Evolutionary conservation across 495 filamentous ascomycete genomes (phyloP).

Genomic region (Polyplosphaeria fusca): DNA sequence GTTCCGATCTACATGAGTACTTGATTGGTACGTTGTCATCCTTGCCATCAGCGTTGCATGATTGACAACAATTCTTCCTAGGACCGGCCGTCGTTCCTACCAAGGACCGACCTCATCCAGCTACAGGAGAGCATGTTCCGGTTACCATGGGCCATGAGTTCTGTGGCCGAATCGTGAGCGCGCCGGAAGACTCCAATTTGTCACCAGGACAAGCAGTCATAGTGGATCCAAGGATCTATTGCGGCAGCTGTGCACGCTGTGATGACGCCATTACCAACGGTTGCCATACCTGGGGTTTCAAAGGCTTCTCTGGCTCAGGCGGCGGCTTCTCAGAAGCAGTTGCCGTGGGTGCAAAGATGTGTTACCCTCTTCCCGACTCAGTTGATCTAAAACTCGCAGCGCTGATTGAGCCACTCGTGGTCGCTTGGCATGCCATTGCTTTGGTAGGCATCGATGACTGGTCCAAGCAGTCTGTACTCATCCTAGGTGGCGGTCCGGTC

Average conservation of each 20-base stretch:
- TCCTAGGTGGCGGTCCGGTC: slow-evolving; percentile 35
- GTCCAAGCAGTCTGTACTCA: slow-evolving; percentile 13
- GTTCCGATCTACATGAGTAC: slow-evolving; percentile 38
- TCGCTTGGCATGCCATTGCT: slow-evolving; percentile 34
- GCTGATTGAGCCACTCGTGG: slow-evolving; percentile 35
- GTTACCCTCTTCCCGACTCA: slow-evolving; percentile 28
- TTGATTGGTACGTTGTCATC: slow-evolving; percentile 13
- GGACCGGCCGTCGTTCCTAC: slow-evolving; percentile 23
- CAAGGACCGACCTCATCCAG: slow-evolving; percentile 22
- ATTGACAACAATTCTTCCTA: no score
- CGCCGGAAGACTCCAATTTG: slow-evolving; percentile 22
- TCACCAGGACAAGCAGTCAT: slow-evolving; percentile 30
- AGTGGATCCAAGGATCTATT: slow-evolving; percentile 32
- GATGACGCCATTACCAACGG: slow-evolving; percentile 12
- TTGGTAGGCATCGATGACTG: slow-evolving; percentile 13
- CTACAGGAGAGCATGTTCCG: slow-evolving; percentile 30
- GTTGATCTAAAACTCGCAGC: slow-evolving; percentile 27
- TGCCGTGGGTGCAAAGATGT: slow-evolving; percentile 25
- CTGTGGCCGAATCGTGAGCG: slow-evolving; percentile 29
- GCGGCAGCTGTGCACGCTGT: slow-evolving; percentile 21
- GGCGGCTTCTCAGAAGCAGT: slow-evolving; percentile 34
- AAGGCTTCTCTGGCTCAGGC: slow-evolving; percentile 30
- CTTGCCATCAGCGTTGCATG: no score
- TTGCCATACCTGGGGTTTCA: slow-evolving; percentile 33
- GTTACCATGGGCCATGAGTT: slow-evolving; percentile 38